Base-by-base conservation (phyloP, 768 basidiomycete species). In the Tephrocybe sp. region DNA sequence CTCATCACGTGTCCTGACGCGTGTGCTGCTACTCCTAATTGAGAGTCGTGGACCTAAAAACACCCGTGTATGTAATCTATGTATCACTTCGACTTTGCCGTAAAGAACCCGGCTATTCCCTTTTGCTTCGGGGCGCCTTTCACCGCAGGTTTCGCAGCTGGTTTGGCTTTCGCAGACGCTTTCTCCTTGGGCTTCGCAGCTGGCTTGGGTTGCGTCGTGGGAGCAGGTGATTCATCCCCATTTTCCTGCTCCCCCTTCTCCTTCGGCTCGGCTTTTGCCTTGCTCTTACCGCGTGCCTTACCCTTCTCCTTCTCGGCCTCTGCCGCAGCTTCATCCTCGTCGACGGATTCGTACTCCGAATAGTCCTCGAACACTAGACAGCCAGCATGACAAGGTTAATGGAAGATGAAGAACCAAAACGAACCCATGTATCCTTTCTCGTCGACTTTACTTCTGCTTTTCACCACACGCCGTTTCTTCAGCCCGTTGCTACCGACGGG, bases 401-500 rank as follows among this genome's bases (percentile, higher is more conserved):
- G 47, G 21, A 34, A 44, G 4, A 43, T 46, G 8, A 24, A 11
- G 49, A 51, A 32, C 14, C n/a, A n/a, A n/a, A n/a, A 69, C 79
- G 48, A 62, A 90, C 90, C 78, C 68, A 80, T 84, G 56, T 89
- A 91, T 7, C 91, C 90, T 65, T 88, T 85, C 0, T 72, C 80
- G 55, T 87, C 85, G 21, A 75, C 67, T 14, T 62, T 73, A 56
- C 62, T 77, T 55, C 79, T 74, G 37, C 78, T 83, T 60, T 84
- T 89, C 20, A 80, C 61, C 2, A 89, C 73, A 7, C 82, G 76
- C 58, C 74, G 78, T 71, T 92, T 93, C 75, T 80, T 89, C 50
- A 90, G 61, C 4, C 90, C 90, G 53, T 92, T 93, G 33, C 71
- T 70, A 0, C 90, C 90, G n/a, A 89, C 68, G 0, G 90, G 91